Base-by-base conservation (phyloP, 2,329 filamentous ascomycete genomes). In the Exophiala bonariae region DNA sequence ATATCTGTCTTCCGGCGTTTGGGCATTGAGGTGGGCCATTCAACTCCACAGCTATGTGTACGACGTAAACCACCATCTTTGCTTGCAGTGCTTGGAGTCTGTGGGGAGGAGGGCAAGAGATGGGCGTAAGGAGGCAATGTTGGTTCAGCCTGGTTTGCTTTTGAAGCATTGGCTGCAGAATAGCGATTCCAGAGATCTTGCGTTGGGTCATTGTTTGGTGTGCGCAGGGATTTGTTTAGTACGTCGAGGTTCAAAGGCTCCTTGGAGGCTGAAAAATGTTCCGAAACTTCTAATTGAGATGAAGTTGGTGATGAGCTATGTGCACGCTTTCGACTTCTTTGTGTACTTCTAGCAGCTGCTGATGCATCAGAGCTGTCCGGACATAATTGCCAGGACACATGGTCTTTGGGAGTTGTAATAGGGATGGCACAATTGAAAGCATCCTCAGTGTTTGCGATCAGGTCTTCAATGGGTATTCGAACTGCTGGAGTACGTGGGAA, bases 111-210 rank as follows among this genome's bases (percentile, higher is more conserved):
- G 2, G 83, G 75, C 70, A 86, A 81, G 19, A 89, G 70, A 45
- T 86, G 80, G 39, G 81, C 79, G 18, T 88, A 71, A 13, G 77
- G 70, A 31, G 80, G 80, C 57, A 81, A 82, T 33, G 63, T 64
- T 34, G 75, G 65, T 16, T 78, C 78, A 1, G 69, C 64, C 6
- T 68, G 63, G 35, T 67, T 66, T 42, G 67, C 57, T 52, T 75
- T 66, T 11, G 72, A 63, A 43, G 68, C 66, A 52, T 76, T 71
- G 60, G 74, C 69, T 44, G 81, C 67, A 30, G 85, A 79, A 62
- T 88, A 89, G 42, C 85, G 82, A 58, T 86, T 87, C 87, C 87
- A 92, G 2, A 91, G 68, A 54, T 91, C 86, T 23, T 85, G 68
- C 2, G 85, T 86, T 30, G 87, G 85, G 59, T 91, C 86, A 23